These are phyloP conservation scores for Eimeria necatrix DNA, from an alignment of 169 alveolate species.

Conservation along the genomic window DNA sequence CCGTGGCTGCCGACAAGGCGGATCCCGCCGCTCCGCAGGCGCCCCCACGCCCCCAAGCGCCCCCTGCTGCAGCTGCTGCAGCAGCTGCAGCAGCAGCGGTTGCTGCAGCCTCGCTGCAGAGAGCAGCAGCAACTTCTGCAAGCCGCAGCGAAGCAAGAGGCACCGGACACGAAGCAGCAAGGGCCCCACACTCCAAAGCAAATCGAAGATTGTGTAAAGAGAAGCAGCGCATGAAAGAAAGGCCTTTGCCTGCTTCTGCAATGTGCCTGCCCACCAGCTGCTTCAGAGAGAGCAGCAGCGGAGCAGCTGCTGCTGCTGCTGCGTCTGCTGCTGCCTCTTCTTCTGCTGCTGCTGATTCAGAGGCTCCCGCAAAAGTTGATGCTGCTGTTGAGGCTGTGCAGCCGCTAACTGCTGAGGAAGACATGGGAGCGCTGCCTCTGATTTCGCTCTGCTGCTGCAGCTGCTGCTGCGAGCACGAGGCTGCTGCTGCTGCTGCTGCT, in stretches of 20 bases:
- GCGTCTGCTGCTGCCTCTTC: neutral
- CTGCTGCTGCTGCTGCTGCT: constrained; percentile 19
- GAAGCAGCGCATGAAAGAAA: constrained; percentile 52
- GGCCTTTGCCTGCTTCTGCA: constrained; percentile 48
- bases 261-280: constrained; percentile 57
- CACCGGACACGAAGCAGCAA: neutral
- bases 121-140: constrained; percentile 8
- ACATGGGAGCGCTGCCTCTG: neutral
- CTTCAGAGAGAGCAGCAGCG: constrained; percentile 30
- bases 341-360: neutral
- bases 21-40: neutral
- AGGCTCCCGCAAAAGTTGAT: neutral
- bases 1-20: neutral
- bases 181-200: neutral
- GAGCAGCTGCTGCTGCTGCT: constrained; percentile 10
- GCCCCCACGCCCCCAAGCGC: neutral
- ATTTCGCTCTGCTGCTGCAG: neutral
- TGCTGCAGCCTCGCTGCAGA: constrained; percentile 13
- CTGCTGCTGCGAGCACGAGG: neutral
- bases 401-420: neutral
- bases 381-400: neutral
- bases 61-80: constrained; percentile 6
- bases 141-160: neutral
- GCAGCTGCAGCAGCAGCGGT: constrained; percentile 8
- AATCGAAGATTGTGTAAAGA: neutral